Percentiles rank a stretch among this genome's conserved stretches.
These are phyloP conservation scores for Pseudocercospora fuligena DNA, from an alignment of 2,329 filamentous ascomycete genomes.

Conservation along the genomic window DNA sequence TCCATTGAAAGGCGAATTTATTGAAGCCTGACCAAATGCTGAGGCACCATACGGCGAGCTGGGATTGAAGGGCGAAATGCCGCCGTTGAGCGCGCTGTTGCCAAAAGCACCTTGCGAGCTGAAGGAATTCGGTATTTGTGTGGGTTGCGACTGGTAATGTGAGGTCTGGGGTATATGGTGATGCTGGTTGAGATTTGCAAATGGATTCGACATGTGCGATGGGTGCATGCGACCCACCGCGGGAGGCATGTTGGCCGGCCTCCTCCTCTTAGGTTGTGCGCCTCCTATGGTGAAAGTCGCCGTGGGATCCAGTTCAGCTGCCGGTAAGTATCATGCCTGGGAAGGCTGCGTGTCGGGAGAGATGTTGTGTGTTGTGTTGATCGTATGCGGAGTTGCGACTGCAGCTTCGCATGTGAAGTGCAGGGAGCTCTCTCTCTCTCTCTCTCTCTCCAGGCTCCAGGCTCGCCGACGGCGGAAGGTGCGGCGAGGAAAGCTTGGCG, in stretches of 20 bases:
- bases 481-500: constrained; percentile 12
- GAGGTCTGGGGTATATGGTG: constrained; percentile 39
- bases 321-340: background rate
- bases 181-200: constrained; percentile 60
- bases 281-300: constrained; percentile 12
- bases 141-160: constrained; percentile 38
- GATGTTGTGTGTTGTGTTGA: background rate
- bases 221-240: constrained; percentile 61
- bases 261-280: constrained; percentile 3
- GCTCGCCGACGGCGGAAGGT: background rate
- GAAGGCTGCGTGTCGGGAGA: background rate
- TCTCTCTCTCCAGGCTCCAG: background rate
- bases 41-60: constrained; percentile 34
- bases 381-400: background rate
- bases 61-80: constrained; percentile 43
- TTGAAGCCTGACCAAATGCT: constrained; percentile 39
- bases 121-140: constrained; percentile 46
- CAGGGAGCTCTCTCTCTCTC: background rate
- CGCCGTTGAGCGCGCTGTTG: constrained; percentile 47
- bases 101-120: constrained; percentile 43
- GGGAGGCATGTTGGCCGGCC: constrained; percentile 58
- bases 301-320: background rate
- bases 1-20: constrained; percentile 34
- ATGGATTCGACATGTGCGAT: constrained; percentile 63
- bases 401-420: constrained; percentile 6